Evolutionary conservation across 192 early-diverging fungal species (phyloP).

Genomic region (Podila epicladia): DNA sequence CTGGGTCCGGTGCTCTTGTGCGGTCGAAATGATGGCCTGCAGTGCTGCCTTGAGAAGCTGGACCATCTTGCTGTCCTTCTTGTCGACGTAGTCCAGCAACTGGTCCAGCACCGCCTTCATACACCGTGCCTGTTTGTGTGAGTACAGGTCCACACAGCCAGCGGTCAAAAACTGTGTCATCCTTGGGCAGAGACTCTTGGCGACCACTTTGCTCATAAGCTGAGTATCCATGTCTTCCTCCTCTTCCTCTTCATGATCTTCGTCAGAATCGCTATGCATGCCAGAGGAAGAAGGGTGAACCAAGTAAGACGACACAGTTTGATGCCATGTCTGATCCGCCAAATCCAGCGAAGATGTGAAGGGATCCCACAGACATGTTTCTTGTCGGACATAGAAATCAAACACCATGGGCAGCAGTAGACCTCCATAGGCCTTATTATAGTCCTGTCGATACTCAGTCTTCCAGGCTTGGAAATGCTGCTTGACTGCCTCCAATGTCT

Average conservation of each 20-base stretch:
- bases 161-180: slow-evolving; percentile 27
- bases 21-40: slow-evolving; percentile 18
- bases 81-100: slow-evolving; percentile 46
- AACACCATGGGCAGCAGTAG: slow-evolving; percentile 63
- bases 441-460: slow-evolving; percentile 59
- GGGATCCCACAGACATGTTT: slow-evolving; percentile 63
- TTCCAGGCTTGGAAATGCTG: slow-evolving; percentile 63
- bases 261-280: slow-evolving; percentile 32
- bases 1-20: slow-evolving; percentile 29
- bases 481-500: slow-evolving; percentile 54
- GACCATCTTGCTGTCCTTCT: slow-evolving; percentile 45
- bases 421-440: slow-evolving; percentile 65
- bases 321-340: slow-evolving; percentile 35
- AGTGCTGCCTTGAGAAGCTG: slow-evolving; percentile 27
- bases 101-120: slow-evolving; percentile 39
- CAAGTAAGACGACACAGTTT: slow-evolving; percentile 20
- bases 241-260: slow-evolving; percentile 29
- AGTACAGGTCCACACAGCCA: slow-evolving; percentile 42
- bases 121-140: slow-evolving; percentile 27
- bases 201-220: slow-evolving; percentile 40
- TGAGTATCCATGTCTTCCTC: slow-evolving; percentile 46
- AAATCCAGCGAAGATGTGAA: slow-evolving; percentile 46
- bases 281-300: slow-evolving; percentile 11
- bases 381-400: slow-evolving; percentile 65
- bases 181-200: slow-evolving; percentile 43